A percentile compares a stretch with the other conserved stretches of the same genome.
Evolutionary conservation across 257 asterid species (phyloP).

Genomic region (Primulina huaijiensis): DNA sequence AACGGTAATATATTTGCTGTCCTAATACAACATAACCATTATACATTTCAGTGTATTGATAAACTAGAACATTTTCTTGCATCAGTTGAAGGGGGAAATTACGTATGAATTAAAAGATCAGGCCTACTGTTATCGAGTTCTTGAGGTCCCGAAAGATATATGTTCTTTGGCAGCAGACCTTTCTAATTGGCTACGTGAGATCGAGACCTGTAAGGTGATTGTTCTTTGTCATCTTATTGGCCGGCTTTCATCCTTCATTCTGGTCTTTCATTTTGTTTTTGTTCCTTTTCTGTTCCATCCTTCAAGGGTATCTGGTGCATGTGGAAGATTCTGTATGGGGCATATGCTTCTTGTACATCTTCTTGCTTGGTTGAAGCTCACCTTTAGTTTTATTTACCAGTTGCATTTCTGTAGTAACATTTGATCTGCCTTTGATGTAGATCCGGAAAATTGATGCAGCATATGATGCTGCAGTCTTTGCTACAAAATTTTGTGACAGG

Average conservation of each 20-base stretch:
- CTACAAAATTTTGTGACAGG: slow-evolving; percentile 60
- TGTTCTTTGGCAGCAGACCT: slow-evolving; percentile 72
- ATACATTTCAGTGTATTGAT: not conserved
- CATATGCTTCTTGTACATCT: slow-evolving; percentile 4
- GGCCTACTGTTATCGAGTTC: slow-evolving; percentile 65
- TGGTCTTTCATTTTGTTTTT: not conserved
- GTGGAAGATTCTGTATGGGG: slow-evolving; percentile 10
- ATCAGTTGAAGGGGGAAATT: slow-evolving; percentile 80
- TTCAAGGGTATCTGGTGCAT: not conserved
- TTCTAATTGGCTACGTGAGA: slow-evolving; percentile 79
- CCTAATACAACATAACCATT: not conserved
- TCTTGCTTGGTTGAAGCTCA: not conserved
- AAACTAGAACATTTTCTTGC: slow-evolving; percentile 19
- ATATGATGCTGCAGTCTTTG: slow-evolving; percentile 59
- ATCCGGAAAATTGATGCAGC: slow-evolving; percentile 68
- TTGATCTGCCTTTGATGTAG: slow-evolving; percentile 35
- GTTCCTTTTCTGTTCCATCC: slow-evolving; percentile 9
- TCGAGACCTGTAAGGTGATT: slow-evolving; percentile 86
- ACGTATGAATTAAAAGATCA: slow-evolving; percentile 89
- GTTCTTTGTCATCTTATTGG: slow-evolving; percentile 22
- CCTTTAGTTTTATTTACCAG: not conserved
- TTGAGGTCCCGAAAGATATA: slow-evolving; percentile 61
- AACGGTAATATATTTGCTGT: not conserved
- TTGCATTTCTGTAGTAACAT: slow-evolving; percentile 16
- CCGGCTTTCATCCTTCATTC: not conserved